Evolutionary conservation across 1,284 basidiomycete species (phyloP).

Genomic region (Ceratobasidium sp.): DNA sequence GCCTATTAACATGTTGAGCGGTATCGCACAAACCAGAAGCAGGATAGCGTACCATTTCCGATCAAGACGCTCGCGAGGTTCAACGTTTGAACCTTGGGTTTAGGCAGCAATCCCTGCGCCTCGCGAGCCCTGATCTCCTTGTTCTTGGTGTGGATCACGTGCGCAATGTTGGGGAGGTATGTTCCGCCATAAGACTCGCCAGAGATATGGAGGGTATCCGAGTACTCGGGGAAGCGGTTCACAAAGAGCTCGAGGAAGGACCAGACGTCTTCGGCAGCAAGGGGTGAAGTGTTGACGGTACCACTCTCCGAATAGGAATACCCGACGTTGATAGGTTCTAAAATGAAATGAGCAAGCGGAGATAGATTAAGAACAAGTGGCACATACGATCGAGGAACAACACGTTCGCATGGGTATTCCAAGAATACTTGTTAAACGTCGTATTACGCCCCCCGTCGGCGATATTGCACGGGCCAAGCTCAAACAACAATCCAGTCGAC

Average conservation of each 20-base stretch:
- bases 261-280: slow-evolving; percentile 80
- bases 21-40: no score
- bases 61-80: slow-evolving; percentile 85
- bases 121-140: slow-evolving; percentile 56
- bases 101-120: slow-evolving; percentile 43
- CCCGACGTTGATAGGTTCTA: slow-evolving; percentile 82
- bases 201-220: slow-evolving; percentile 71
- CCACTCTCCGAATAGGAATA: slow-evolving; percentile 85
- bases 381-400: slow-evolving; percentile 79
- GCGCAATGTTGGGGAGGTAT: slow-evolving; percentile 84
- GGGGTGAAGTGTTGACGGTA: slow-evolving; percentile 70
- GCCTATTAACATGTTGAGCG: slow-evolving; percentile 23
- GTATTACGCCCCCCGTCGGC: slow-evolving; percentile 76
- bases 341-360: neutral
- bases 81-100: slow-evolving; percentile 67
- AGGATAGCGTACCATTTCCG: slow-evolving; percentile 70
- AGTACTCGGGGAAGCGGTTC: slow-evolving; percentile 75
- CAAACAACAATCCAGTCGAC: slow-evolving; percentile 84
- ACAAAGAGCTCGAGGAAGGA: slow-evolving; percentile 93
- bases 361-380: neutral
- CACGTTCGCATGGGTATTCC: slow-evolving; percentile 72
- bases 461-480: slow-evolving; percentile 89
- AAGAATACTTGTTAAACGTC: slow-evolving; percentile 79
- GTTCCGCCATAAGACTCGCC: slow-evolving; percentile 81
- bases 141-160: slow-evolving; percentile 81